phyloP scores from a whole-genome alignment of 1,284 basidiomycete species.

The Ganoderma leucocontextum region DNA sequence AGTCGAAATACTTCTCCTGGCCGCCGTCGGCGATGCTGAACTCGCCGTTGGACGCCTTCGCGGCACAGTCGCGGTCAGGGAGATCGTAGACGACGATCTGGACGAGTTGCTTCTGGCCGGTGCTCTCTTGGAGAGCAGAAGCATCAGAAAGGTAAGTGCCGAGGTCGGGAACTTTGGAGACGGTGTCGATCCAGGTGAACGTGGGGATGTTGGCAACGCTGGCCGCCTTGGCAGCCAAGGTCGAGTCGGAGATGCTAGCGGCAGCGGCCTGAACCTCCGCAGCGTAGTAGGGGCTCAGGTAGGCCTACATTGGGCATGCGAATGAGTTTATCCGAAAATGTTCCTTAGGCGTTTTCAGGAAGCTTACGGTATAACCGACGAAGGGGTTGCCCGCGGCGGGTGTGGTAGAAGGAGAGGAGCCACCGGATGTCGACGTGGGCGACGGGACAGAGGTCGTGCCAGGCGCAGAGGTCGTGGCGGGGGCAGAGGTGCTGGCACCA shows the following conservation, averaged over 20 bases:
- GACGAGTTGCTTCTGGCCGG: constrained; percentile 60
- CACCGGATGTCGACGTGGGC: constrained; percentile 35
- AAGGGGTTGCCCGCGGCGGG: constrained; percentile 62
- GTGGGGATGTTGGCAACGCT: constrained; percentile 63
- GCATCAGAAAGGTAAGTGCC: constrained; percentile 65
- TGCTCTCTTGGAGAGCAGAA: constrained; percentile 48
- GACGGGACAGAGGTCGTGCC: constrained; percentile 23
- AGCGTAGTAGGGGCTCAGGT: constrained; percentile 61
- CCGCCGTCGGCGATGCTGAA: constrained; percentile 65
- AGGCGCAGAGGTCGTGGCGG: constrained; percentile 1
- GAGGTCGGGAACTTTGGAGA: constrained; percentile 58
- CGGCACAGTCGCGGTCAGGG: constrained; percentile 72
- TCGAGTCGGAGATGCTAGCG: constrained; percentile 56
- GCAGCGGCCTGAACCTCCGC: constrained; percentile 59
- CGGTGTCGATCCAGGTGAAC: constrained; percentile 67
- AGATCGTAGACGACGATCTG: constrained; percentile 71
- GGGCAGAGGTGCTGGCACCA: constrained; percentile 2
- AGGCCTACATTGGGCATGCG: constrained; percentile 44
- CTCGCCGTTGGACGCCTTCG: constrained; percentile 71
- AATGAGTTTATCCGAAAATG: background rate
- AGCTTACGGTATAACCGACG: constrained; percentile 52
- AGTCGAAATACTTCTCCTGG: constrained; percentile 61
- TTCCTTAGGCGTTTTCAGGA: background rate
- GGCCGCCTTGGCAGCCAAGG: constrained; percentile 56
- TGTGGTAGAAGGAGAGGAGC: constrained; percentile 36